These are phyloP conservation scores for Penicillium verhagenii DNA, from an alignment of 495 filamentous ascomycete species.

Conservation along the genomic window DNA sequence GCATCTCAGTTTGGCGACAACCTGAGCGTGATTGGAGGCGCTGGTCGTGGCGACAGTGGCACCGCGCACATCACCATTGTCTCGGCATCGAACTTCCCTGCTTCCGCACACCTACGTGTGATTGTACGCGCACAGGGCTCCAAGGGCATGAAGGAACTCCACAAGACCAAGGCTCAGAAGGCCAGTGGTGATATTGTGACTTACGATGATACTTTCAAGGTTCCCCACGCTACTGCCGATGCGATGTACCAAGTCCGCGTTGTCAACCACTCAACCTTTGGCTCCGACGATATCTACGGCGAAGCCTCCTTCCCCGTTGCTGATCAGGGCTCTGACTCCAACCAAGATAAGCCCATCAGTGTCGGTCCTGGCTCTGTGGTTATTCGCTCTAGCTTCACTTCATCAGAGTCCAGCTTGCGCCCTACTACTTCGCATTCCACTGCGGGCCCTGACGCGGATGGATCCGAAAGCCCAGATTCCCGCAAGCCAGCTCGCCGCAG, in stretches of 20 bases:
- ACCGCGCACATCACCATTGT: conserved; percentile 78
- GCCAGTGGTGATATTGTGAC: conserved; percentile 47
- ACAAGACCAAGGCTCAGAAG: conserved; percentile 83
- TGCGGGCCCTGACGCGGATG: conserved; percentile 28
- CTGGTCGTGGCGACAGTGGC: conserved; percentile 60
- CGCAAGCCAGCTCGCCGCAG: conserved; percentile 45
- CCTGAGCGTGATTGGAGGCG: conserved; percentile 50
- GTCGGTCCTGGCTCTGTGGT: conserved; percentile 67
- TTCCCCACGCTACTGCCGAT: conserved; percentile 71
- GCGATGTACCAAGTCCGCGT: conserved; percentile 83
- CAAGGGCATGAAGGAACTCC: conserved; percentile 72
- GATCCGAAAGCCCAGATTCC: conserved; percentile 56
- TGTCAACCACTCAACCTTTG: conserved; percentile 78
- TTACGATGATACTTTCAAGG: conserved; percentile 77
- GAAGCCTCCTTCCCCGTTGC: conserved; percentile 87
- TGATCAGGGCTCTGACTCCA: conserved; percentile 63
- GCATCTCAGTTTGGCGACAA: conserved; percentile 49
- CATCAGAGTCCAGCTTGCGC: conserved; percentile 27
- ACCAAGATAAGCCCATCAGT: conserved; percentile 69
- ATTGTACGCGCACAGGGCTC: conserved; percentile 61
- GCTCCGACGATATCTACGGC: conserved; percentile 75
- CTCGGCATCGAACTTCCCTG: conserved; percentile 75
- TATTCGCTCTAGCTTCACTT: conserved; percentile 63
- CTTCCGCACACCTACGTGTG: conserved; percentile 78
- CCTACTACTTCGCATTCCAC: conserved; percentile 42